Evolutionary conservation across 306 rosid genomes (phyloP), one percentile per base, ranked within the genome.

Genomic region (Acacia crassicarpa): DNA sequence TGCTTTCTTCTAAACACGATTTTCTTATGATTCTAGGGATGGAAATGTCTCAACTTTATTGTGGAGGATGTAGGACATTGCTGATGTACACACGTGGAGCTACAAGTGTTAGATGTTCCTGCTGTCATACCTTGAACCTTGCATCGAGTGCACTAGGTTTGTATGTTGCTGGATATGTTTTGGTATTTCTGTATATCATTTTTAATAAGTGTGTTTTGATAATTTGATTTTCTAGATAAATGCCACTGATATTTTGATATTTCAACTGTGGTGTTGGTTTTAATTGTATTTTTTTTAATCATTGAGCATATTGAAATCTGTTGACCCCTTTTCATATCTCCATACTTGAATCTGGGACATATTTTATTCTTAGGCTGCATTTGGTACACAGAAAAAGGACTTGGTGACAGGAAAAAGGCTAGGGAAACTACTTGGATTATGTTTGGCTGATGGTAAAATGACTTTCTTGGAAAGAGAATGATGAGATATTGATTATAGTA

Each of bases 41-140:
- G 72, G 99, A 93, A 78, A 93, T 92, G 97, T 88, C 99, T 85
- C 98, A 91, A 80, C 92, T 96, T 82, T 90, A 91, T 72, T 96
- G 99, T 87, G 97, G 97, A 86, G 94, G 99, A 7, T 96, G 99
- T 89, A 89, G 98, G 86, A 93, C 97, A 22, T 87, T 96, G 92
- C 85, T 96, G 32, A 91, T 96, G 99, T 89, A 92, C 84, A 84
- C 98, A 43, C 91, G 94, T 4, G 93, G 97, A 76, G 99, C 97
- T 71, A 87, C 99, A 22, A 96, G 99, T 73, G 99, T 96, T 79
- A 91, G 97, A 87, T 96, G 99, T 89, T 92, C 98, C n/a, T 93
- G 98, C 82, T 96, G 98, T 85, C 94, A 94, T 30, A 92, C 94
- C 4, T 89, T 93, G 74, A 96, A 92, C 89, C 97, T 88, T 83